Evolutionary conservation across 306 rosid genomes (phyloP), one percentile per base, ranked within the genome.

Genomic region (Psophocarpus tetragonolobus): DNA sequence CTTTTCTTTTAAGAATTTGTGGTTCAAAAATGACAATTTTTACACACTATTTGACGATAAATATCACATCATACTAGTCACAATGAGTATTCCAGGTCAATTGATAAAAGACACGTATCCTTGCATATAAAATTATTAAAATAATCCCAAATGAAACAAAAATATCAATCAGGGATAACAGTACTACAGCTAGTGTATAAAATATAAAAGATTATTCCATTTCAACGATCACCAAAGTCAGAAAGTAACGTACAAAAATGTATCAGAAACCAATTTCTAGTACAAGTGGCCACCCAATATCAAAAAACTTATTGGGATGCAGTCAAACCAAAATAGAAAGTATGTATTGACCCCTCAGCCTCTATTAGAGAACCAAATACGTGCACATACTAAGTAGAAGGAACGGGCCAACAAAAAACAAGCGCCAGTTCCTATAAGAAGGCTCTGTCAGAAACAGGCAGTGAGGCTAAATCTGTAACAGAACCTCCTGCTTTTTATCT

Each of bases 351-450:
- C 65, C 66, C 38, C 35, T 18, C 47, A 80, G 79, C 83, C 73
- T 54, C 76, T 30, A 33, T 27, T 57, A 39, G 13, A 75, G 71
- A 69, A 68, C 48, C 51, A 71, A 62, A 71, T 44, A 33, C 39
- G 20, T 8, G 69, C 62, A 67, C 42, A 62, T n/a, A 50, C 53
- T 35, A 74, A 76, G 68, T 35, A 26, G 74, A 68, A 62, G 93
- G 89, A 89, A 89, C 32, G 10, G 85, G 85, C 94, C 84, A 24
- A 79, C 79, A 85, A 88, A 88, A 91, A 89, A 91, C 86, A 78
- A 82, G 74, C 76, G 72, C 94, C 92, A 60, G 75, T 83, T 86
- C 90, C 93, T 76, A 81, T 41, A 76, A 68, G 95, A 82, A 77
- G 85, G 85, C 73, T 75, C 84, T 82, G 85, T 66, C 26, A 76